These are phyloP conservation scores for Lachnellula suecica DNA, from an alignment of 2,329 filamentous ascomycete genomes.

Conservation along the genomic window DNA sequence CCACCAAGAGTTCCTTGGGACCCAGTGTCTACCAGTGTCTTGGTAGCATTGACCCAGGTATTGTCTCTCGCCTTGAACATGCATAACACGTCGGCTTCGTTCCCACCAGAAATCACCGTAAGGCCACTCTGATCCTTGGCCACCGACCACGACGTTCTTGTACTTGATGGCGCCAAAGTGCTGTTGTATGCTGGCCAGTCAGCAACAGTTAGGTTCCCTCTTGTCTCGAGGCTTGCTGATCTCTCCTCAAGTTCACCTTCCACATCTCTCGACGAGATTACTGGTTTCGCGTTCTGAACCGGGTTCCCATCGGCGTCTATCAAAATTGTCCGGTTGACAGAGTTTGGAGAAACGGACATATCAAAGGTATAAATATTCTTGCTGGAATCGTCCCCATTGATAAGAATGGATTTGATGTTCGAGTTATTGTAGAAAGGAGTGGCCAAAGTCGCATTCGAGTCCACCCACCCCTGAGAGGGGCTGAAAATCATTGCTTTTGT, in stretches of 20 bases:
- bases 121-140: conserved; percentile 63
- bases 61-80: conserved; percentile 79
- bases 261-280: conserved; percentile 25
- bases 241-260: conserved; percentile 1
- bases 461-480: conserved; percentile 60
- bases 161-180: conserved; percentile 64
- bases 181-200: conserved; percentile 80
- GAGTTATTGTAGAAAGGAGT: conserved; percentile 59
- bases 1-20: background rate
- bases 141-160: conserved; percentile 68
- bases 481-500: conserved; percentile 73
- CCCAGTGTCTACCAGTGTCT: conserved; percentile 20
- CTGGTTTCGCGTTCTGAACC: conserved; percentile 45
- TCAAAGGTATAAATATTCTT: conserved; percentile 80
- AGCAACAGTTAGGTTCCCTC: conserved; percentile 52
- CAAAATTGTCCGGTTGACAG: conserved; percentile 69
- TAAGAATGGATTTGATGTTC: conserved; percentile 60
- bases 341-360: conserved; percentile 70
- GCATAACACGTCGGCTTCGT: conserved; percentile 57
- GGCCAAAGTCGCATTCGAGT: conserved; percentile 64
- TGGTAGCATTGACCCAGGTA: conserved; percentile 72
- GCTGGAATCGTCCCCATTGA: conserved; percentile 73
- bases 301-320: conserved; percentile 58
- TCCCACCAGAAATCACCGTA: conserved; percentile 79
- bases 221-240: conserved; percentile 11